phyloP scores from a whole-genome alignment of 75 land plant genomes.

The Isoetes taiwanensis region DNA sequence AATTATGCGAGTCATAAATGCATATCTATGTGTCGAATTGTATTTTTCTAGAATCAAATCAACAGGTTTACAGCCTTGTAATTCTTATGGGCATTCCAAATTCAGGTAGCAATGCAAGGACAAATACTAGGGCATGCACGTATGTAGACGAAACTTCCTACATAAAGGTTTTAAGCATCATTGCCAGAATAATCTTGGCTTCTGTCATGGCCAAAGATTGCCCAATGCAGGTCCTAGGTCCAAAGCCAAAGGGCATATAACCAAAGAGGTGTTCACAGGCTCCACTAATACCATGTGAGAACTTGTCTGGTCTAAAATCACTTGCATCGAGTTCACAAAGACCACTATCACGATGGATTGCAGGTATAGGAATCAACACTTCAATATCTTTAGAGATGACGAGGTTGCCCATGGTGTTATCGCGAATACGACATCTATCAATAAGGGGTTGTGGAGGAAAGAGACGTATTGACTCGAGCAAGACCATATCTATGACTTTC shows the following conservation, averaged over 20 bases:
- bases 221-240: constrained; percentile 56
- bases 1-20: no score
- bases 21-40: no score
- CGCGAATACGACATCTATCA: constrained; percentile 16
- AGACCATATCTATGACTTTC: constrained; percentile 23
- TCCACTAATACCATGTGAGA: constrained; percentile 36
- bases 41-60: no score
- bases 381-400: constrained; percentile 23
- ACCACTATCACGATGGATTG: constrained; percentile 22
- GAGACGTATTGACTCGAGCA: constrained; percentile 23
- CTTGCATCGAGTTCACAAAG: constrained; percentile 40
- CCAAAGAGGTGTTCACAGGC: constrained; percentile 37
- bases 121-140: constrained; percentile 31
- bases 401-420: constrained; percentile 19
- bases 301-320: constrained; percentile 48
- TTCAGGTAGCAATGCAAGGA: constrained; percentile 38
- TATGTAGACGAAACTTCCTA: constrained; percentile 40
- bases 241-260: constrained; percentile 47
- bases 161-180: constrained; percentile 41
- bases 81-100: constrained; percentile 46
- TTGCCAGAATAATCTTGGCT: constrained; percentile 26
- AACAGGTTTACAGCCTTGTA: constrained; percentile 14
- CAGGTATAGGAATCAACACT: constrained; percentile 21
- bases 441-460: constrained; percentile 34
- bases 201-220: constrained; percentile 38